Percentiles rank a stretch among this genome's conserved stretches.
These are phyloP conservation scores for Ascomycota sp. DNA, from an alignment of 2,329 filamentous ascomycete genomes.

Conservation along the genomic window DNA sequence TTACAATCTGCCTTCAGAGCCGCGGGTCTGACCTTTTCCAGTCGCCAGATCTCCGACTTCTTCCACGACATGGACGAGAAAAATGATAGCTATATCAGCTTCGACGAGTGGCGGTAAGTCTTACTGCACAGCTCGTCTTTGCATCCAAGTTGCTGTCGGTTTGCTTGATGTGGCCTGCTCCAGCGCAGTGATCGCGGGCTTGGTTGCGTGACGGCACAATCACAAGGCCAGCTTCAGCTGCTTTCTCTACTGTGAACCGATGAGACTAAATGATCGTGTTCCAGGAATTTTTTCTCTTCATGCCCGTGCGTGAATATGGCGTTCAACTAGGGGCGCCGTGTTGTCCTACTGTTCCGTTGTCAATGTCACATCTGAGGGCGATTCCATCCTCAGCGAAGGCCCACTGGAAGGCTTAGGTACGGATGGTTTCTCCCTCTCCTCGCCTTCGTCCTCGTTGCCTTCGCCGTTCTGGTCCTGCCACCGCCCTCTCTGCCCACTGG, in stretches of 20 bases:
- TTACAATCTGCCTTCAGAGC: constrained; percentile 57
- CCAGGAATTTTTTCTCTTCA: constrained; percentile 84
- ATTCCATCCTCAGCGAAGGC: constrained; percentile 81
- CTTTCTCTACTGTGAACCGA: neutral
- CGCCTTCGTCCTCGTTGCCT: constrained; percentile 3
- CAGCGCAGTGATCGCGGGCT: too few relatives aligned
- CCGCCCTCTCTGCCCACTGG: constrained; percentile 1
- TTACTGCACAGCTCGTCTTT: constrained; percentile 2
- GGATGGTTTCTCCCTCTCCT: constrained; percentile 30
- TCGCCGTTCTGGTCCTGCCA: too few relatives aligned
- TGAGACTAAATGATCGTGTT: constrained; percentile 1
- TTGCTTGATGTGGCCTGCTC: too few relatives aligned
- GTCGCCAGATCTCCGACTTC: constrained; percentile 60
- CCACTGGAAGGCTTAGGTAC: constrained; percentile 88
- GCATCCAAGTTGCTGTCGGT: too few relatives aligned
- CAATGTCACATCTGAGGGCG: constrained; percentile 80
- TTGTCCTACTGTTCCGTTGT: constrained; percentile 76
- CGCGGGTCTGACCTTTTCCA: constrained; percentile 61
- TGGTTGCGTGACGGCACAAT: too few relatives aligned
- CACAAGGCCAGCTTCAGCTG: too few relatives aligned
- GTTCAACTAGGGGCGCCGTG: constrained; percentile 61
- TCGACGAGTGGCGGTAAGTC: constrained; percentile 88
- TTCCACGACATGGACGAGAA: constrained; percentile 82
- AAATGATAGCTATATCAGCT: constrained; percentile 70
- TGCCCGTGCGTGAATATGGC: constrained; percentile 41